Percentiles rank a stretch among this genome's conserved stretches.
These are phyloP conservation scores for Pythium myriotylum DNA, from an alignment of 352 stramenopile species.

Conservation along the genomic window DNA sequence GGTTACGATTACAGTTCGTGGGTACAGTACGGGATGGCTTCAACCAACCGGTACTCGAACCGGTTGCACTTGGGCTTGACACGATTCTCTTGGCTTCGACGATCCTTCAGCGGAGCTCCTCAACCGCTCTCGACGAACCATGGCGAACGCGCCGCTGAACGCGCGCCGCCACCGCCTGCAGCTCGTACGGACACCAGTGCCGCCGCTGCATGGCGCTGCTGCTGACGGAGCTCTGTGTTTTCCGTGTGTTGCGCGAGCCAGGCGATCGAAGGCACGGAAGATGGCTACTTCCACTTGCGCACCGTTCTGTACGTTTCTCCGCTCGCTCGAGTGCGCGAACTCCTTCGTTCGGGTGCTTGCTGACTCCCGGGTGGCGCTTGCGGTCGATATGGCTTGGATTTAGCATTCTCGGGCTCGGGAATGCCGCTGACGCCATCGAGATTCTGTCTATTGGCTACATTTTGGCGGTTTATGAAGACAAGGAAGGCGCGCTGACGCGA, in stretches of 20 bases:
- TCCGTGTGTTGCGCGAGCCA: constrained; percentile 21
- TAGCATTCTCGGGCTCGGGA: constrained; percentile 81
- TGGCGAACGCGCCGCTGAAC: constrained; percentile 8
- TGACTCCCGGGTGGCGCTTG: background rate
- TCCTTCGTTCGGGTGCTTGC: background rate
- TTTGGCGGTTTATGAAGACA: constrained; percentile 80
- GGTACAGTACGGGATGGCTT: background rate
- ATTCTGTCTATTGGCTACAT: constrained; percentile 93
- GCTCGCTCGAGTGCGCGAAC: background rate
- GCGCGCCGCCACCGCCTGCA: constrained; percentile 28
- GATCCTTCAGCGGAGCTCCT: background rate
- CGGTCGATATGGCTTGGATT: background rate
- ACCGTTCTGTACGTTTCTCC: constrained; percentile 48
- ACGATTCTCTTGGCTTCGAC: constrained; percentile 16
- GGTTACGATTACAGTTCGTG: background rate
- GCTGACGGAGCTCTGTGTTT: too few species aligned
- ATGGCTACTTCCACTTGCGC: constrained; percentile 72
- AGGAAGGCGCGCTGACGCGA: constrained; percentile 56
- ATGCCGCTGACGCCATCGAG: constrained; percentile 90
- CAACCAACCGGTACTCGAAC: constrained; percentile 6
- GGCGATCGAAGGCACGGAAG: constrained; percentile 54
- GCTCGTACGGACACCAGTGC: constrained; percentile 15
- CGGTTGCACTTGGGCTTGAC: background rate
- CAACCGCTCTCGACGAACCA: background rate
- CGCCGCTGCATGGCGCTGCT: too few species aligned